Conservation (phyloP, 1,284 basidiomycete genomes). For the Coniferiporia sulphurascens region DNA sequence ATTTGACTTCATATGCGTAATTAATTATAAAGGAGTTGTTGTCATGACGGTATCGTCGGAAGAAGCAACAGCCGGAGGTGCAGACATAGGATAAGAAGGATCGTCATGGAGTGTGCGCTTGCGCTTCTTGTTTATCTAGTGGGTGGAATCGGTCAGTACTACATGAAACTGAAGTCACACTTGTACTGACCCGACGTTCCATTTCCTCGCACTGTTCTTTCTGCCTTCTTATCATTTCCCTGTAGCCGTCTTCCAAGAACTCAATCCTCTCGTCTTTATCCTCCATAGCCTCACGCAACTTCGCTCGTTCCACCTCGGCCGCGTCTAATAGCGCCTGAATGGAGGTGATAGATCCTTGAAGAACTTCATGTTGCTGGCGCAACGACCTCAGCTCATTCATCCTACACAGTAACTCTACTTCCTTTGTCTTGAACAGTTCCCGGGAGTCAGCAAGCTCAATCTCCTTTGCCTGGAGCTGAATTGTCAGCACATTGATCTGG, state of each 20-base stretch:
- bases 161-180: neutral
- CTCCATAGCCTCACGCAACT: neutral
- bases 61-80: neutral
- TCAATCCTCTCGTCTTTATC: constrained; percentile 7
- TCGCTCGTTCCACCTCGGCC: neutral
- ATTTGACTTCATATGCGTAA: no score
- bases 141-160: neutral
- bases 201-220: constrained; percentile 7
- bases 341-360: neutral
- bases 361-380: neutral
- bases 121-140: constrained; percentile 8
- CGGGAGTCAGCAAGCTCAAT: neutral
- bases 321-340: neutral
- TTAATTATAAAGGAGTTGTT: neutral
- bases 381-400: neutral
- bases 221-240: neutral
- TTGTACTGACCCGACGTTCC: constrained; percentile 1
- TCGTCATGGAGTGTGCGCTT: neutral
- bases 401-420: neutral
- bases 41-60: neutral
- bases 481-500: neutral
- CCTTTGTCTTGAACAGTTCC: neutral
- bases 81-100: neutral
- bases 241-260: neutral
- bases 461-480: neutral